Conservation (phyloP, 2,329 filamentous ascomycete genomes). For the Cadophora sp. region DNA sequence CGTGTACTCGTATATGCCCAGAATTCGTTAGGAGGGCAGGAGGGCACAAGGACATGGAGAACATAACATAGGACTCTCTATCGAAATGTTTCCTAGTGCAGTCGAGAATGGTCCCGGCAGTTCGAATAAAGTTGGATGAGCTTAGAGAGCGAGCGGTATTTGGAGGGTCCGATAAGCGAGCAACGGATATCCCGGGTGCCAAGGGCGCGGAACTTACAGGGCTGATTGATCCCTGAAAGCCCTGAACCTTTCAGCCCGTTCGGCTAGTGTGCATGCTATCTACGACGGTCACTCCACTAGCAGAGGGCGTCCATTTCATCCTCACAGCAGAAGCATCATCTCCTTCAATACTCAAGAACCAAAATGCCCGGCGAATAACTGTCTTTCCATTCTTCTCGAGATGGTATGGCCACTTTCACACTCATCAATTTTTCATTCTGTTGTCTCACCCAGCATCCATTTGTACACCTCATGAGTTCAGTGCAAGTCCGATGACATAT, state of each 20-base stretch:
- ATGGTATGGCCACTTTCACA: background rate
- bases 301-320: background rate
- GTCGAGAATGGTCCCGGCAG: constrained; percentile 48
- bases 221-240: background rate
- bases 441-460: background rate
- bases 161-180: background rate
- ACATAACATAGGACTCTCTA: too few relatives aligned
- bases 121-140: background rate
- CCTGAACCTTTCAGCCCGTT: background rate
- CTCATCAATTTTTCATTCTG: background rate
- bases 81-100: too few relatives aligned
- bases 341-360: background rate
- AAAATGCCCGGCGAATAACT: background rate
- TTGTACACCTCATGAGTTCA: background rate
- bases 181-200: background rate
- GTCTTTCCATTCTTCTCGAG: background rate
- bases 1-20: too few relatives aligned
- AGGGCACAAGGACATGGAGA: too few relatives aligned
- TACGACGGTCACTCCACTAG: background rate
- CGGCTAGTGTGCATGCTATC: background rate
- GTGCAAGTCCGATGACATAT: background rate
- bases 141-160: background rate
- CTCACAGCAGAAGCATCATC: background rate
- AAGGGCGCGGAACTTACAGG: background rate
- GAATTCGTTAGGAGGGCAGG: too few relatives aligned